A percentile compares a stretch with the other conserved stretches of the same genome.
These are phyloP conservation scores for Raphanus hybrid DNA, from an alignment of 441 rosid genomes.

Conservation along the genomic window DNA sequence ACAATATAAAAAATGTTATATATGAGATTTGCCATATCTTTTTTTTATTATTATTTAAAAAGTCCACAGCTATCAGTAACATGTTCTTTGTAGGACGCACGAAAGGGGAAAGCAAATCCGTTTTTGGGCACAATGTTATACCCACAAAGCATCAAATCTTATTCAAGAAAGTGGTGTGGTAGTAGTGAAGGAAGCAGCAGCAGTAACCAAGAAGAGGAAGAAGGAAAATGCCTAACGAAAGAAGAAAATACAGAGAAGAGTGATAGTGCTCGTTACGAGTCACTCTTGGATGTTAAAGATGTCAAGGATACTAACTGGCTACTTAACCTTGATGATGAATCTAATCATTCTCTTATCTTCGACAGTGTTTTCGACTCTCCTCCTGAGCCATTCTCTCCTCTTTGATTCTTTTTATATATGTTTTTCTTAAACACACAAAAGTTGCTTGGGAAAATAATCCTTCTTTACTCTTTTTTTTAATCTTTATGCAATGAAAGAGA, in stretches of 20 bases:
- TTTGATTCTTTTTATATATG: conserved; percentile 18
- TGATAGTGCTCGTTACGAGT: conserved; percentile 40
- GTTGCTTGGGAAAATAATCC: conserved; percentile 27
- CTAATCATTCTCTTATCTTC: conserved; percentile 35
- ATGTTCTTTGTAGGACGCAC: conserved; percentile 25
- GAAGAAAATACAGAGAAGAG: conserved; percentile 21
- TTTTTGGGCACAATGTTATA: conserved; percentile 40
- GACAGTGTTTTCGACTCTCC: conserved; percentile 42
- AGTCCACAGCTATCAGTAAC: not conserved
- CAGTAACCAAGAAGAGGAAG: conserved; percentile 40
- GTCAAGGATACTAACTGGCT: conserved; percentile 45
- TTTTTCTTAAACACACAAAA: conserved; percentile 22
- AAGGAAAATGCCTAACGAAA: conserved; percentile 35
- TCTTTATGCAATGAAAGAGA: conserved; percentile 1
- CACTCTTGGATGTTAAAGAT: conserved; percentile 38
- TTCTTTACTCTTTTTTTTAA: not conserved
- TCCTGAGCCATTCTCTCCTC: conserved; percentile 41
- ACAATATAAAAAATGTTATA: not conserved
- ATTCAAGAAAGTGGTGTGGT: conserved; percentile 29
- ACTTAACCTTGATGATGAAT: conserved; percentile 40
- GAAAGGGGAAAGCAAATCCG: conserved; percentile 37
- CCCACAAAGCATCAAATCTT: conserved; percentile 42
- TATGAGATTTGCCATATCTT: not conserved
- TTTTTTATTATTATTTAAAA: not conserved
- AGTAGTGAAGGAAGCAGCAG: conserved; percentile 43